Conservation (phyloP, 164 flowering plant species). For the Protea cynaroides region DNA sequence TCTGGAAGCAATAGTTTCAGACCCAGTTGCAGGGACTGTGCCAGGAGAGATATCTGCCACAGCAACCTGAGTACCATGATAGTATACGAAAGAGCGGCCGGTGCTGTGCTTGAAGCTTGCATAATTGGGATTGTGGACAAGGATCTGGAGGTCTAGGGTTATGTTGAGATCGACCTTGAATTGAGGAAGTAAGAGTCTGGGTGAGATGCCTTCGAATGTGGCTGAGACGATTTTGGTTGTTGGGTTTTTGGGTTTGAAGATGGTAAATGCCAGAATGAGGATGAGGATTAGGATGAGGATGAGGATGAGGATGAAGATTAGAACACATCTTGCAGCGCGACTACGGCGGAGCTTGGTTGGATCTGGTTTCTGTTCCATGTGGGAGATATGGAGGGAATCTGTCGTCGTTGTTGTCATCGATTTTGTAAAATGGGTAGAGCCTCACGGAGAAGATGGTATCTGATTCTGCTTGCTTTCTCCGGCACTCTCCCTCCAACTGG, state of each 20-base stretch:
- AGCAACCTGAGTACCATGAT: constrained; percentile 33
- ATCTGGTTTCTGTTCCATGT: no score
- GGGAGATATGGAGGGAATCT: no score
- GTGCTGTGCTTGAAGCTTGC: constrained; percentile 35
- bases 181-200: constrained; percentile 32
- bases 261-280: constrained; percentile 38
- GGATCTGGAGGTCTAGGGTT: constrained; percentile 26
- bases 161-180: constrained; percentile 40
- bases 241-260: constrained; percentile 39
- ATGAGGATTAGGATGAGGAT: constrained; percentile 13
- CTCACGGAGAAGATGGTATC: no score
- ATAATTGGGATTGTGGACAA: constrained; percentile 34
- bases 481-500: no score
- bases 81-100: constrained; percentile 24
- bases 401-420: no score
- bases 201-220: constrained; percentile 32
- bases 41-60: constrained; percentile 38
- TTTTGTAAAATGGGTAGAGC: no score
- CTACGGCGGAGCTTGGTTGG: no score
- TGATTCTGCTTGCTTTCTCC: no score
- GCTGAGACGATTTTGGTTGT: constrained; percentile 27
- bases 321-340: no score
- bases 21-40: constrained; percentile 28
- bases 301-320: constrained; percentile 5
- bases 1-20: constrained; percentile 9